Evolutionary conservation across 176 grass and related monocot genomes (phyloP), one percentile per base, ranked within the genome.

Genomic region (Secale cereale): DNA sequence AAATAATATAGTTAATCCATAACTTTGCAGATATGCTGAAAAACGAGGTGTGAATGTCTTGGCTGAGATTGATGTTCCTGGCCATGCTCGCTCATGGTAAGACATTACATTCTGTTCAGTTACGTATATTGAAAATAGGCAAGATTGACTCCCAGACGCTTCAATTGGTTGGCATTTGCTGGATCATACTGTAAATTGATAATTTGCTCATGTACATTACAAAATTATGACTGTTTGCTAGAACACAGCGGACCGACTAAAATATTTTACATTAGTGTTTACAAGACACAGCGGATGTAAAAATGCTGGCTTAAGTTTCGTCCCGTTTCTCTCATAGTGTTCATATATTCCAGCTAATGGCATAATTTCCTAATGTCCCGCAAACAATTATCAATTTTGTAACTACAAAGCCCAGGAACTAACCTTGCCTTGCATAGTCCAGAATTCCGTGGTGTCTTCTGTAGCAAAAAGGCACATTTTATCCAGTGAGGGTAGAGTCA

Each of bases 1-100:
- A 41, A 62, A 15, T 60, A 82, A 76, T 20, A 25, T 52, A 37
- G 75, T 8, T 11, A 16, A 22, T 59, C 1, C 41, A 70, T 69
- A 92, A 79, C 3, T 86, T 90, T 82, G 81, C 85, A 98, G 96
- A 69, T 98, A 98, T 72, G 93, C 93, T 81, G 86, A 95, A 91
- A 94, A 83, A 22, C 35, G 87, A 85, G 96, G 96, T 77, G 84
- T 98, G 75, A 98, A 95, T 87, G 91, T 98, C 36, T 87, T 98
- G 88, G 96, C 96, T 59, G 96, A 98, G 87, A 93, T 98, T 81
- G 96, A 98, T 95, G 93, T 95, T 81, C 96, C 96, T 66, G 96
- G 96, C 20, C 96, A 98, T 88, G 85, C 91, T 83, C 80, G 45
- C 16, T 98, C 96, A 90, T 98, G 96, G 93, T 98, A 87, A 90